These are phyloP conservation scores for Colletotrichum lupini DNA, from an alignment of 2,329 filamentous ascomycete genomes.

Conservation along the genomic window DNA sequence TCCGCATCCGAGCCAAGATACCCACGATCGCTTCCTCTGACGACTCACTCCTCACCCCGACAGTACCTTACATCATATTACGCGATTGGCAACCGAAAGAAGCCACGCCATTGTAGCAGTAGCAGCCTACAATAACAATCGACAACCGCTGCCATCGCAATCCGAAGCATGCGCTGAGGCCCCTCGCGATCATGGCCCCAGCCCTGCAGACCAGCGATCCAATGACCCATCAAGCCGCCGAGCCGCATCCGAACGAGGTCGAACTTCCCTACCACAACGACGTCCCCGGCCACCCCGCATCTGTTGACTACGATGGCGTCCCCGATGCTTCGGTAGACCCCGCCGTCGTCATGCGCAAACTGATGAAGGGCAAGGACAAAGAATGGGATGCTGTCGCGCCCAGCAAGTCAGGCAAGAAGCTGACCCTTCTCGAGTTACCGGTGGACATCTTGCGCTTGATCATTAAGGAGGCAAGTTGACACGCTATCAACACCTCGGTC, in stretches of 20 bases:
- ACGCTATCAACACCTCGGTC: slow-evolving; percentile 13
- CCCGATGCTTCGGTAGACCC: slow-evolving; percentile 35
- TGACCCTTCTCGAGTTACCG: slow-evolving; percentile 79
- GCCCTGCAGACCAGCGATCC: slow-evolving; percentile 30
- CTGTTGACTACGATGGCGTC: slow-evolving; percentile 5
- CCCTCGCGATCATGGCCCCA: slow-evolving; percentile 33
- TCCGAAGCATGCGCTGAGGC: slow-evolving; percentile 27
- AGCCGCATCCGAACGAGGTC: slow-evolving; percentile 25
- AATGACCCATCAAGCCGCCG: slow-evolving; percentile 27
- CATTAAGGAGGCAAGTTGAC: slow-evolving; percentile 74
- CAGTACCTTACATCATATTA: neutral
- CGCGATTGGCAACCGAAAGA: neutral
- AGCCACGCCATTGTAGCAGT: neutral
- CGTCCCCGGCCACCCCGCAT: neutral
- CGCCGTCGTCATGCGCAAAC: slow-evolving; percentile 43
- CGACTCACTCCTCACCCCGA: neutral
- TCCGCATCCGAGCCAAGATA: neutral
- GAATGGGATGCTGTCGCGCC: slow-evolving; percentile 73
- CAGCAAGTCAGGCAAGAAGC: slow-evolving; percentile 37
- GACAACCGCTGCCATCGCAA: neutral
- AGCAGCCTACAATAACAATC: neutral
- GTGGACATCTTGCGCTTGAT: slow-evolving; percentile 83
- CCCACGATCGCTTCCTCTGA: neutral
- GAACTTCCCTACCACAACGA: slow-evolving; percentile 16
- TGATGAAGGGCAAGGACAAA: slow-evolving; percentile 70